Evolutionary conservation across 208 protist genomes (phyloP).

Genomic region (Wallacemonas sp.): DNA sequence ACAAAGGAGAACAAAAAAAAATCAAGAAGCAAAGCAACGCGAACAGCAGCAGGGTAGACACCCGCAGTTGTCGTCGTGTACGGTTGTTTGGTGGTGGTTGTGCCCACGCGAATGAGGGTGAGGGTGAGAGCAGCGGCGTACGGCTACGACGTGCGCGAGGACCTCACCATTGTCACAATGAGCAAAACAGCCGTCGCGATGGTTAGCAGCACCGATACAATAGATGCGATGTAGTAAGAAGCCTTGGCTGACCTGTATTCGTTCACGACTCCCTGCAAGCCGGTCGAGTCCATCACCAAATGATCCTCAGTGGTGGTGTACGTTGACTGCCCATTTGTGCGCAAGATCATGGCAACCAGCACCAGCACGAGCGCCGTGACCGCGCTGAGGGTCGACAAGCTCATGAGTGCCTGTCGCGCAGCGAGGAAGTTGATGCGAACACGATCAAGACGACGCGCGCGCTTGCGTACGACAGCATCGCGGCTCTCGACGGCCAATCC

Average conservation of each 20-base stretch:
- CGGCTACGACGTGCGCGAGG: not conserved
- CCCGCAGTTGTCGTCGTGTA: too few relatives aligned
- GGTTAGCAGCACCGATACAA: not conserved
- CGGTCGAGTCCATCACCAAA: not conserved
- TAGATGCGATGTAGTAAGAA: not conserved
- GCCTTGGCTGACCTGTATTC: not conserved
- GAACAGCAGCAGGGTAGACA: too few relatives aligned
- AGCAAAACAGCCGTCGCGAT: not conserved
- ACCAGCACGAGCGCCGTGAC: not conserved
- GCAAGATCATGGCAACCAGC: slow-evolving; percentile 3
- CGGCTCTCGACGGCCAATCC: not conserved
- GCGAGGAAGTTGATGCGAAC: not conserved
- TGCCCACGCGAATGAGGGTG: too few relatives aligned
- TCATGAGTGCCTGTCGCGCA: not conserved
- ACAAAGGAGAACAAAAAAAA: not conserved
- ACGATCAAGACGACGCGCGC: not conserved
- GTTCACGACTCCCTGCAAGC: not conserved
- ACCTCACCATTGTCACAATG: slow-evolving; percentile 5
- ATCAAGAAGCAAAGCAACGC: too few relatives aligned
- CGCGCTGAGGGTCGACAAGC: not conserved
- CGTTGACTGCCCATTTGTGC: not conserved
- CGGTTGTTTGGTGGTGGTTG: too few relatives aligned
- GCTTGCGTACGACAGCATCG: not conserved
- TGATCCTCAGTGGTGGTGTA: not conserved
- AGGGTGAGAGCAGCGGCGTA: too few relatives aligned